phyloP scores from a whole-genome alignment of 2,329 filamentous ascomycete genomes.

The Fusarium mexicanum region DNA sequence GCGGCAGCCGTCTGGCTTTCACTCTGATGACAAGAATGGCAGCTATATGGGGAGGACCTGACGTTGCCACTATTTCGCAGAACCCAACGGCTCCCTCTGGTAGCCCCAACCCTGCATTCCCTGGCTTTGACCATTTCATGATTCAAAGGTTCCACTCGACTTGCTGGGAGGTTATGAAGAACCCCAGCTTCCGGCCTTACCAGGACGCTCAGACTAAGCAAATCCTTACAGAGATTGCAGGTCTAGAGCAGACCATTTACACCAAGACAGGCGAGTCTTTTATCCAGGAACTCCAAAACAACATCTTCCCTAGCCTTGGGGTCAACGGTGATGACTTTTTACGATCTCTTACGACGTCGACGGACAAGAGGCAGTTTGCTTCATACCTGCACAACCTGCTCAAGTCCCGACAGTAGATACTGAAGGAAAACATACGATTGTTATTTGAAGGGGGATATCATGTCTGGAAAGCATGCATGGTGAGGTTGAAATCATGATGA shows the following conservation, averaged over 20 bases:
- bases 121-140: constrained; percentile 92
- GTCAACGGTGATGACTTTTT: constrained; percentile 70
- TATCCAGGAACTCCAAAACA: constrained; percentile 71
- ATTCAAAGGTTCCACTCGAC: constrained; percentile 88
- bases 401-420: constrained; percentile 53
- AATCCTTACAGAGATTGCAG: constrained; percentile 87
- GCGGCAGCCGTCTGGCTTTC: constrained; percentile 77
- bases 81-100: constrained; percentile 61
- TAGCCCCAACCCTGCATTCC: constrained; percentile 69
- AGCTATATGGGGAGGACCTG: constrained; percentile 88
- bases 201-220: constrained; percentile 87
- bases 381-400: constrained; percentile 70
- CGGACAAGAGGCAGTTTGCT: constrained; percentile 69
- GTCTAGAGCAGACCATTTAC: constrained; percentile 88
- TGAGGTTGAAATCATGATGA: constrained; percentile 22
- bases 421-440: neutral
- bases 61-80: constrained; percentile 68
- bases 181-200: constrained; percentile 80
- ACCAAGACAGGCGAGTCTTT: constrained; percentile 88
- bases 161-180: constrained; percentile 87
- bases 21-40: constrained; percentile 85
- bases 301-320: constrained; percentile 72
- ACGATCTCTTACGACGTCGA: constrained; percentile 65
- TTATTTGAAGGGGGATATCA: neutral
- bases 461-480: constrained; percentile 13